Evolutionary conservation across 1,284 basidiomycete genomes (phyloP).

Genomic region (Fistulinella staudtii): DNA sequence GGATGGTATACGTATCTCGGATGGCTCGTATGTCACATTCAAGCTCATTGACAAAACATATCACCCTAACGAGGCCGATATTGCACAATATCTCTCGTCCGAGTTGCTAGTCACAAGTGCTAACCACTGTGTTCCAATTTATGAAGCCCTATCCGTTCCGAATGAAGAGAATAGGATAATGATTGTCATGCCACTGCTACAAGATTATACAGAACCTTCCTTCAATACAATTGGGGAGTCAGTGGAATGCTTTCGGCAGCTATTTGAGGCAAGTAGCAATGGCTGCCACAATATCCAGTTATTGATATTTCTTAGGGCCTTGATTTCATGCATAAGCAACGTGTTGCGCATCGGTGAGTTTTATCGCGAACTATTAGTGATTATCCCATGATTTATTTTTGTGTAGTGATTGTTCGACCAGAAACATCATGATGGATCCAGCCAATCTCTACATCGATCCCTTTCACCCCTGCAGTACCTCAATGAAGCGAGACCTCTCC

Average conservation of each 20-base stretch:
- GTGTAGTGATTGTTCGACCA: slow-evolving; percentile 10
- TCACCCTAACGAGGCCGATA: slow-evolving; percentile 27
- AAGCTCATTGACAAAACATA: slow-evolving; percentile 23
- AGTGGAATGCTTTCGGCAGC: slow-evolving; percentile 32
- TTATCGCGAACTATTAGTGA: background rate
- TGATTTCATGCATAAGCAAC: slow-evolving; percentile 21
- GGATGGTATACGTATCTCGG: slow-evolving; percentile 31
- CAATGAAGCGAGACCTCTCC: slow-evolving; percentile 18
- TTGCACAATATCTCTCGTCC: slow-evolving; percentile 21
- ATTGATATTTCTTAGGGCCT: slow-evolving; percentile 12
- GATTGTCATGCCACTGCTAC: slow-evolving; percentile 34
- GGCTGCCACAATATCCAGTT: fast-evolving
- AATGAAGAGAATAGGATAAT: slow-evolving; percentile 15
- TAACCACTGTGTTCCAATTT: slow-evolving; percentile 37
- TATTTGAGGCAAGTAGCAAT: slow-evolving; percentile 33
- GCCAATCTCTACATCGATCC: slow-evolving; percentile 23
- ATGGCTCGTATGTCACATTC: slow-evolving; percentile 28
- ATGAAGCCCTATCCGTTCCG: slow-evolving; percentile 23
- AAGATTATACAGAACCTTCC: slow-evolving; percentile 12
- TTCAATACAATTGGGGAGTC: slow-evolving; percentile 35
- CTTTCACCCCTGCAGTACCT: slow-evolving; percentile 22
- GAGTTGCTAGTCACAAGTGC: slow-evolving; percentile 8
- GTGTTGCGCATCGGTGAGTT: slow-evolving; percentile 19
- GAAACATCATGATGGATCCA: slow-evolving; percentile 39
- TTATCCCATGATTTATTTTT: background rate